Evolutionary conservation across 1,139 yeast genomes (phyloP).

Genomic region (Geotrichum candidum): DNA sequence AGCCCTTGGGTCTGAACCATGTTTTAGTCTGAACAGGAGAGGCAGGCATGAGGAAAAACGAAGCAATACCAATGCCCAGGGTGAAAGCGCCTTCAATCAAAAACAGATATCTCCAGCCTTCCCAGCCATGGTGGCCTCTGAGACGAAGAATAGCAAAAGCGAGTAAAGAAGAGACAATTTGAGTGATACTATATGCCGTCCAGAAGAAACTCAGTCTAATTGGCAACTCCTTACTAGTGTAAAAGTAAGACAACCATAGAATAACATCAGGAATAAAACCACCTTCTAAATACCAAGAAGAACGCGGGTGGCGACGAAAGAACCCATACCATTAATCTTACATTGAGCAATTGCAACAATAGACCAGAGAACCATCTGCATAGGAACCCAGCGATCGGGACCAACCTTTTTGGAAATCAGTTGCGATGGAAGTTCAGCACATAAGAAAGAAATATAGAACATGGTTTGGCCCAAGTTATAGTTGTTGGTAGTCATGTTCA

Average conservation of each 20-base stretch:
- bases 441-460: constrained; percentile 41
- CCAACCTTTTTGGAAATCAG: constrained; percentile 48
- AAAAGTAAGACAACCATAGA: constrained; percentile 50
- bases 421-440: constrained; percentile 52
- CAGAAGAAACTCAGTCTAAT: constrained; percentile 47
- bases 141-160: constrained; percentile 44
- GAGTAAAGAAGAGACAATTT: constrained; percentile 35
- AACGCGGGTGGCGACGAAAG: constrained; percentile 42
- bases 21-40: constrained; percentile 49
- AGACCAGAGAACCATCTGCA: constrained; percentile 48
- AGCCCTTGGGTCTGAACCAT: constrained; percentile 48
- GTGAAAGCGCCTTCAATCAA: constrained; percentile 51
- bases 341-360: constrained; percentile 45
- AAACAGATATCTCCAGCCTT: constrained; percentile 57
- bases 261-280: constrained; percentile 52
- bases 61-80: constrained; percentile 43
- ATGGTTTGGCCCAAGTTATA: constrained; percentile 46
- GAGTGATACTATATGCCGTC: constrained; percentile 33
- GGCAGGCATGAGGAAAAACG: constrained; percentile 51
- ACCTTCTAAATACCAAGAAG: constrained; percentile 48
- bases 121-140: constrained; percentile 36
- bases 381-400: constrained; percentile 51
- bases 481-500: constrained; percentile 44
- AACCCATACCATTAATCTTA: constrained; percentile 35
- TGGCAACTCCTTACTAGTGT: constrained; percentile 45